These are phyloP conservation scores for Seminavis robusta DNA, from an alignment of 108 stramenopile genomes.

Conservation along the genomic window DNA sequence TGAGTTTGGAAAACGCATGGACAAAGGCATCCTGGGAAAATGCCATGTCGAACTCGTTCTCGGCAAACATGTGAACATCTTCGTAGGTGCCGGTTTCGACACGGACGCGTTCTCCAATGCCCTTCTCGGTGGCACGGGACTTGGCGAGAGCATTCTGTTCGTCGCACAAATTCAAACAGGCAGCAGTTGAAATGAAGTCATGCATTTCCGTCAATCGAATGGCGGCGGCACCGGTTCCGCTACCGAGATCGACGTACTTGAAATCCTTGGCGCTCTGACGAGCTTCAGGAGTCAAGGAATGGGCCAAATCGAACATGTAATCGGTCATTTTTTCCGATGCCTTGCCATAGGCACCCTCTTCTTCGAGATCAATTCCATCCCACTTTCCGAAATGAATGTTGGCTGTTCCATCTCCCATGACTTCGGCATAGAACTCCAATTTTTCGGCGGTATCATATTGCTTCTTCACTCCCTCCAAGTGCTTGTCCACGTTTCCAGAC, in stretches of 20 bases:
- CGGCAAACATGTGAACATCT: conserved; percentile 7
- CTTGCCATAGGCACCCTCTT: conserved; percentile 23
- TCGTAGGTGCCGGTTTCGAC: conserved; percentile 20
- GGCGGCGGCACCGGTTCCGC: conserved; percentile 28
- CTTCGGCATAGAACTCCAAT: conserved; percentile 31
- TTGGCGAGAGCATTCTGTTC: conserved; percentile 18
- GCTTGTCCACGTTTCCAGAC: conserved; percentile 22
- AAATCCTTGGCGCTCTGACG: conserved; percentile 13
- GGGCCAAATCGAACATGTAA: conserved; percentile 21
- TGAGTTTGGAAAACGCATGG: conserved; percentile 38
- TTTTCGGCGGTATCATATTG: conserved; percentile 24
- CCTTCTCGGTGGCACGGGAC: background rate
- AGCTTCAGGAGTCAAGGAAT: conserved; percentile 15
- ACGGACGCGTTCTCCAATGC: conserved; percentile 8
- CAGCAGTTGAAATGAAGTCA: too few species aligned
- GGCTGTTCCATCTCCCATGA: conserved; percentile 23
- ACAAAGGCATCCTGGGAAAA: conserved; percentile 64
- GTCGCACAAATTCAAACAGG: conserved; percentile 21
- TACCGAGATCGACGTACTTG: conserved; percentile 25
- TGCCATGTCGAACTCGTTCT: conserved; percentile 40
- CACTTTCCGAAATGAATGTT: conserved; percentile 41
- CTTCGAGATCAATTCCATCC: conserved; percentile 25
- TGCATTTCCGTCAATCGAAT: conserved; percentile 11
- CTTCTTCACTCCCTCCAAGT: conserved; percentile 17
- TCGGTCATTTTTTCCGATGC: conserved; percentile 30